Conservation (phyloP, 495 filamentous ascomycete genomes). For the Hypoxylon rickii region DNA sequence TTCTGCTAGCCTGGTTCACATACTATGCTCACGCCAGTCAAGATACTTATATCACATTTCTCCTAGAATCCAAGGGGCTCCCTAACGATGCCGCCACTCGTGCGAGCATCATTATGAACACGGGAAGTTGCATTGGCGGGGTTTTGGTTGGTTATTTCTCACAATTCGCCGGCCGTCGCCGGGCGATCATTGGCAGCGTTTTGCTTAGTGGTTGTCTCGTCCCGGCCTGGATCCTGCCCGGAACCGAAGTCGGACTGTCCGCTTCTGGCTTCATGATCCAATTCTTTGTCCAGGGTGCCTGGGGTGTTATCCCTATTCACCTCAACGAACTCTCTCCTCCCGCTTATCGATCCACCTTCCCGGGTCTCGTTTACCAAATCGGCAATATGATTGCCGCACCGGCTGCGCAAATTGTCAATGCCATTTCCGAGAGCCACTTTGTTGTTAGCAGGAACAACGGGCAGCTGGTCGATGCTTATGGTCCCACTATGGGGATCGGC, state of each 20-base stretch:
- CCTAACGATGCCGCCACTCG: constrained; percentile 62
- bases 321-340: constrained; percentile 77
- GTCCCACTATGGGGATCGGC: constrained; percentile 69
- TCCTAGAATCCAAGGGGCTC: constrained; percentile 69
- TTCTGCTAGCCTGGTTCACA: constrained; percentile 74
- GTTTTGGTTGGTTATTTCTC: constrained; percentile 72
- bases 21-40: constrained; percentile 57
- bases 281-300: constrained; percentile 78
- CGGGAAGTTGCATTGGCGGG: constrained; percentile 73
- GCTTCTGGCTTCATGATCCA: constrained; percentile 75
- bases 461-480: constrained; percentile 64
- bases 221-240: constrained; percentile 73
- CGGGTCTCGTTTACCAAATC: constrained; percentile 71
- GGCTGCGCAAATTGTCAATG: constrained; percentile 72
- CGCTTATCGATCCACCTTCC: constrained; percentile 72
- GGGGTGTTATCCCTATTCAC: constrained; percentile 77
- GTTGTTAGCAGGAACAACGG: constrained; percentile 54
- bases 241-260: constrained; percentile 59
- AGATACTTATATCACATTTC: constrained; percentile 79
- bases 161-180: constrained; percentile 72
- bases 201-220: constrained; percentile 63
- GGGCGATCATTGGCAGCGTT: constrained; percentile 64
- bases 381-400: constrained; percentile 79
- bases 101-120: constrained; percentile 75
- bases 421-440: constrained; percentile 61